Conservation (phyloP, 495 filamentous ascomycete genomes). For the Antarctomyces pellizariae region DNA sequence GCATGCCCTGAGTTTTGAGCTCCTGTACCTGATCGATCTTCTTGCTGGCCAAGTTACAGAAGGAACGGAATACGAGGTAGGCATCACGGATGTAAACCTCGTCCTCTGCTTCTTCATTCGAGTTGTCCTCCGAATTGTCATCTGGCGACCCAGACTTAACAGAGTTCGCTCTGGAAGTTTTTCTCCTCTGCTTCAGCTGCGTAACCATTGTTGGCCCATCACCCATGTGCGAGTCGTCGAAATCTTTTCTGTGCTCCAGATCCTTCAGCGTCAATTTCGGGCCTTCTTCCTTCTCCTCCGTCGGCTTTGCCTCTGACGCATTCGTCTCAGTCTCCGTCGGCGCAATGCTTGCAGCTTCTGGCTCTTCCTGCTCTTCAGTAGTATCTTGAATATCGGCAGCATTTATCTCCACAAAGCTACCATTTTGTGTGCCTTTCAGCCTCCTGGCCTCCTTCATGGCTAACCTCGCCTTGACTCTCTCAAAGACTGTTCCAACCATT, state of each 20-base stretch:
- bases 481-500: constrained; percentile 97
- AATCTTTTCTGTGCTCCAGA: constrained; percentile 79
- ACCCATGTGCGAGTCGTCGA: constrained; percentile 73
- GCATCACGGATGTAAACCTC: constrained; percentile 93
- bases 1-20: constrained; percentile 81
- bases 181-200: constrained; percentile 36
- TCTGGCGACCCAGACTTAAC: constrained; percentile 28
- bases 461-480: constrained; percentile 70
- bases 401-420: constrained; percentile 14
- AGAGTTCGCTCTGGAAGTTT: constrained; percentile 26
- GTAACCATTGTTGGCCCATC: constrained; percentile 91
- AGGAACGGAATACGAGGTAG: constrained; percentile 87
- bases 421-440: constrained; percentile 17
- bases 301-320: constrained; percentile 29
- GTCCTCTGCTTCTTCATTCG: constrained; percentile 74
- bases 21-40: constrained; percentile 89
- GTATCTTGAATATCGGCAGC: constrained; percentile 13
- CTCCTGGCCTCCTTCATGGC: constrained; percentile 61
- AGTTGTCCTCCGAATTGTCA: constrained; percentile 24
- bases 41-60: constrained; percentile 92
- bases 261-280: constrained; percentile 84
- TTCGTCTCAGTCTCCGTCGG: constrained; percentile 23
- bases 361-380: constrained; percentile 4
- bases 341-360: constrained; percentile 12
- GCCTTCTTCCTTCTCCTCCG: constrained; percentile 29